A percentile compares a stretch with the other conserved stretches of the same genome.
phyloP scores from a whole-genome alignment of 192 early-diverging fungal species.

The Paraglomus occultum region DNA sequence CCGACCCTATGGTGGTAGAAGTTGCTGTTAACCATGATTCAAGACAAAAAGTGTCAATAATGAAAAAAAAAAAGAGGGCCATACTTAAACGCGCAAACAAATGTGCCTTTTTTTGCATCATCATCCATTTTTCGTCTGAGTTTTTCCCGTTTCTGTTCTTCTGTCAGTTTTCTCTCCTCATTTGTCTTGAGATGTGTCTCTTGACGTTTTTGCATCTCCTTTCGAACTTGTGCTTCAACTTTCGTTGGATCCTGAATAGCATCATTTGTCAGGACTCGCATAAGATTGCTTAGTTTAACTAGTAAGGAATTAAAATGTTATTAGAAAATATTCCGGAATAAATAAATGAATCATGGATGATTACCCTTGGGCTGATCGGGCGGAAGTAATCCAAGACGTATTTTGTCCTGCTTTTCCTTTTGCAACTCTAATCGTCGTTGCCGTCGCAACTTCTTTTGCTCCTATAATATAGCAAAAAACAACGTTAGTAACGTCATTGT shows the following conservation, averaged over 20 bases:
- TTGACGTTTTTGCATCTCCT: conserved; percentile 78
- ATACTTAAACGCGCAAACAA: conserved; percentile 85
- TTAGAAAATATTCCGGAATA: background rate
- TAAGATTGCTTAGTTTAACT: conserved; percentile 91
- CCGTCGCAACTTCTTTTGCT: conserved; percentile 89
- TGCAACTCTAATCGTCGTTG: conserved; percentile 81
- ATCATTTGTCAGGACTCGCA: conserved; percentile 92
- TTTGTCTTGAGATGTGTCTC: conserved; percentile 81
- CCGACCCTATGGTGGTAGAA: conserved; percentile 54
- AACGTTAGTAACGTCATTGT: background rate
- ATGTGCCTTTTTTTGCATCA: conserved; percentile 65
- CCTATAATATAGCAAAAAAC: conserved; percentile 38
- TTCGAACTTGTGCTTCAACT: conserved; percentile 88
- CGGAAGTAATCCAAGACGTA: conserved; percentile 87
- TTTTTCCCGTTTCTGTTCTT: conserved; percentile 83
- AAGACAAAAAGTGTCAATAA: background rate
- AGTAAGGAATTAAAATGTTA: background rate
- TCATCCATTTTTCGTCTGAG: conserved; percentile 67
- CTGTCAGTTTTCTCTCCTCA: conserved; percentile 79
- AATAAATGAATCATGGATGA: background rate
- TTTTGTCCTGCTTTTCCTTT: conserved; percentile 94
- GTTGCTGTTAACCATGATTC: background rate
- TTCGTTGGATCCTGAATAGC: conserved; percentile 93
- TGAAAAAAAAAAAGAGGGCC: conserved; percentile 23
- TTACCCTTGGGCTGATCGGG: conserved; percentile 83